Percentiles rank a stretch among this genome's conserved stretches.
Conservation (phyloP, 2,329 filamentous ascomycete genomes). For the Epichloe elymi region DNA sequence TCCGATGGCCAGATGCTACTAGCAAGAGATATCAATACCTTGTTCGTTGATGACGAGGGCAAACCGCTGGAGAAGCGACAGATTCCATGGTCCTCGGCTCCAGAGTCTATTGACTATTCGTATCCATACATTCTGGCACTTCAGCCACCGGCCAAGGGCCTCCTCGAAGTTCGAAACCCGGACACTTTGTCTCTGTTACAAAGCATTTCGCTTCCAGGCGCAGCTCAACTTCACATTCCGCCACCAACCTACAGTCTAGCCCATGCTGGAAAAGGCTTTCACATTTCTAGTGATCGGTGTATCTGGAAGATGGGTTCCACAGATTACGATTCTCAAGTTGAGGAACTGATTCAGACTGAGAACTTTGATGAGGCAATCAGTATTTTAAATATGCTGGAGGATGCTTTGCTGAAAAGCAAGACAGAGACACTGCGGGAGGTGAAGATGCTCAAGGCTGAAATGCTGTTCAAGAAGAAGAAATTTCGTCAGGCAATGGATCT, state of each 20-base stretch:
- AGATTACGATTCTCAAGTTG: conserved; percentile 80
- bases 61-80: conserved; percentile 73
- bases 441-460: conserved; percentile 83
- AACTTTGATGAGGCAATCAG: conserved; percentile 87
- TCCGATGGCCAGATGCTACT: conserved; percentile 74
- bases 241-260: conserved; percentile 89
- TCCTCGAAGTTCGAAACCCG: conserved; percentile 82
- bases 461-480: conserved; percentile 67
- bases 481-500: conserved; percentile 80
- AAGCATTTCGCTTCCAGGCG: conserved; percentile 67
- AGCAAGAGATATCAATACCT: conserved; percentile 94
- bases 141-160: conserved; percentile 70
- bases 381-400: conserved; percentile 77
- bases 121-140: conserved; percentile 90
- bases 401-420: conserved; percentile 78
- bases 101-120: conserved; percentile 86
- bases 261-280: conserved; percentile 89
- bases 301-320: conserved; percentile 95
- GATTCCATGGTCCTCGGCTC: conserved; percentile 81
- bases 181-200: conserved; percentile 84
- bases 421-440: conserved; percentile 66
- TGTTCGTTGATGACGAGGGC: conserved; percentile 78
- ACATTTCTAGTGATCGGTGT: conserved; percentile 78
- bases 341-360: conserved; percentile 60
- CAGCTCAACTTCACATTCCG: conserved; percentile 77